A percentile compares a stretch with the other conserved stretches of the same genome.
Evolutionary conservation across 176 grass and related monocot species (phyloP).

Genomic region (Carex myosuroides): DNA sequence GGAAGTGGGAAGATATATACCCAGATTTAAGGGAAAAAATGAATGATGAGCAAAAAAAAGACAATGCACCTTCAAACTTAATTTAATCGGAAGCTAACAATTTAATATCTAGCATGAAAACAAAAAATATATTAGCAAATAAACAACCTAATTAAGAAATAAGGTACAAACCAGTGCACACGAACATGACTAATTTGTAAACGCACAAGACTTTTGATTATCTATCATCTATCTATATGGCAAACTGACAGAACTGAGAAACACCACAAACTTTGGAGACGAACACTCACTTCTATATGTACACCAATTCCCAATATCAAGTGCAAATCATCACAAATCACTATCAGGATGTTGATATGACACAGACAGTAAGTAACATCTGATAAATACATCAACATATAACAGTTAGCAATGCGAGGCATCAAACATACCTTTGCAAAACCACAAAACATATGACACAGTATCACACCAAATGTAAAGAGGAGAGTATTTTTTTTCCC

Average conservation of each 20-base stretch:
- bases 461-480: background rate
- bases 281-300: background rate
- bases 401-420: background rate
- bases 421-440: background rate
- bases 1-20: background rate
- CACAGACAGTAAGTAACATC: background rate
- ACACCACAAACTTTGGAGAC: background rate
- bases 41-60: background rate
- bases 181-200: background rate
- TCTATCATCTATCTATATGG: background rate
- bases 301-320: background rate
- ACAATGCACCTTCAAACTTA: background rate
- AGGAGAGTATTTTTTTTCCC: background rate
- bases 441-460: background rate
- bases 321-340: background rate
- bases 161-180: background rate
- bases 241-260: background rate
- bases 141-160: background rate
- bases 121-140: background rate
- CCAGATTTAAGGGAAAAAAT: background rate
- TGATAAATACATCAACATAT: background rate
- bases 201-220: background rate
- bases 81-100: background rate
- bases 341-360: conserved; percentile 2
- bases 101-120: background rate